Base-by-base conservation (phyloP, 2,329 filamentous ascomycete genomes). In the Fusarium torreyae region DNA sequence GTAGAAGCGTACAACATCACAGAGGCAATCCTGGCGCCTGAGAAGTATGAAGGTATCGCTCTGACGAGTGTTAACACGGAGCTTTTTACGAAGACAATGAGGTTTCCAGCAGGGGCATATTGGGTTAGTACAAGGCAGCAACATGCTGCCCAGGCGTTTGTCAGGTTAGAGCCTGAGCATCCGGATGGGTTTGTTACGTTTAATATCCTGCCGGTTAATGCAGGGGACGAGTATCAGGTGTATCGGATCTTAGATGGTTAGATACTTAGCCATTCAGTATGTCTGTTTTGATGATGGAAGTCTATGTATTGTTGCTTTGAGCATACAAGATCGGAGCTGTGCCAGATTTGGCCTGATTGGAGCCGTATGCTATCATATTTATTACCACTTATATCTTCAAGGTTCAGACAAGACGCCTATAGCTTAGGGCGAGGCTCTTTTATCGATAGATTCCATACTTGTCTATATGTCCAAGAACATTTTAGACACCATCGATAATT, bases 81-180 rank as follows among this genome's bases (percentile, higher is more conserved):
- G 13, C 26, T 68, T 0, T 40, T 58, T 3, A 62, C 53, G 2
- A 70, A 57, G n/a, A 65, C 66, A 6, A 18, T 77, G 3, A 70
- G 31, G 3, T 56, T 79, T 1, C 76, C 77, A 0, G 71, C 70
- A 0, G 77, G 77, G 1, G 74, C 75, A 3, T 79, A 77, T 57
- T 69, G 70, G 57, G 71, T 79, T 0, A 76, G 74, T 57, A 77
- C 77, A 3, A 71, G 72, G 18, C 77, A 79, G 57, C 76, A 76
- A 43, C 77, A 77, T 26, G 77, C 77, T 0, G 77, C 69, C 0
- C 66, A 77, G 6, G 75, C 77, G 0, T 75, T 79, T 34, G 66
- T 74, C 0, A 73, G 74, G 1, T 55, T 79, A 13, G 77, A 79
- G 65, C 77, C 77, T 0, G 77, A 79, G 54, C 71, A 72, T 13